These are phyloP conservation scores for Neospermospora avenae DNA, from an alignment of 2,329 filamentous ascomycete genomes.

Conservation along the genomic window DNA sequence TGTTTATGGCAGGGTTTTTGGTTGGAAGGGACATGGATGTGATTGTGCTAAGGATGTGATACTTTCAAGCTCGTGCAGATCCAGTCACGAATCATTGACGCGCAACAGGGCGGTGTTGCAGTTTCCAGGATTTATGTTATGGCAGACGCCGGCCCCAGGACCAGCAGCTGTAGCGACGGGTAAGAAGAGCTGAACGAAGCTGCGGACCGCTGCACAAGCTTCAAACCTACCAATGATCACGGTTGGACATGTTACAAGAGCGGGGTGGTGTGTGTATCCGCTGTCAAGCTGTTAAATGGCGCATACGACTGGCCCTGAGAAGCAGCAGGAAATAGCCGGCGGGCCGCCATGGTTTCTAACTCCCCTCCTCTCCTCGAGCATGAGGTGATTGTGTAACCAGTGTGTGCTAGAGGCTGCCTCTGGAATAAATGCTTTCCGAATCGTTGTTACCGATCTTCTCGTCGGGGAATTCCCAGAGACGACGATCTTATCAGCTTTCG, in stretches of 20 bases:
- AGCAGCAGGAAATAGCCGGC: slow-evolving; percentile 11
- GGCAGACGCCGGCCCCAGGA: slow-evolving; percentile 1
- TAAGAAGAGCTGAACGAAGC: neutral
- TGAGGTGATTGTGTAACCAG: slow-evolving; percentile 1
- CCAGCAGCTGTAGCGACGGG: neutral
- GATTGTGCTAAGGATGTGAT: slow-evolving; percentile 18
- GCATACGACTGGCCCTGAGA: slow-evolving; percentile 10
- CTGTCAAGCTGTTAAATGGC: slow-evolving; percentile 13
- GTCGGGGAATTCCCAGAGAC: neutral
- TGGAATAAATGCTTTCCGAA: neutral
- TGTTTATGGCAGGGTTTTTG: slow-evolving; percentile 13
- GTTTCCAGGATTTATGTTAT: neutral
- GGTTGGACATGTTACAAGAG: neutral
- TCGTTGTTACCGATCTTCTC: neutral
- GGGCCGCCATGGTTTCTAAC: slow-evolving; percentile 7
- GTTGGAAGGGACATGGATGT: slow-evolving; percentile 14
- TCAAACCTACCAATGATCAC: neutral
- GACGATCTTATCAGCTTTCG: slow-evolving; percentile 4
- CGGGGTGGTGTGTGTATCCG: slow-evolving; percentile 11
- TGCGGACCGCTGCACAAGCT: neutral
- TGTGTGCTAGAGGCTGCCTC: neutral
- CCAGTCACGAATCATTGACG: slow-evolving; percentile 19
- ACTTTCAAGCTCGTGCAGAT: slow-evolving; percentile 20
- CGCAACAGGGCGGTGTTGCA: slow-evolving; percentile 1
- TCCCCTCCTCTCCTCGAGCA: neutral